Base-by-base conservation (phyloP, 2,329 filamentous ascomycete genomes). In the Ustulina deusta region DNA sequence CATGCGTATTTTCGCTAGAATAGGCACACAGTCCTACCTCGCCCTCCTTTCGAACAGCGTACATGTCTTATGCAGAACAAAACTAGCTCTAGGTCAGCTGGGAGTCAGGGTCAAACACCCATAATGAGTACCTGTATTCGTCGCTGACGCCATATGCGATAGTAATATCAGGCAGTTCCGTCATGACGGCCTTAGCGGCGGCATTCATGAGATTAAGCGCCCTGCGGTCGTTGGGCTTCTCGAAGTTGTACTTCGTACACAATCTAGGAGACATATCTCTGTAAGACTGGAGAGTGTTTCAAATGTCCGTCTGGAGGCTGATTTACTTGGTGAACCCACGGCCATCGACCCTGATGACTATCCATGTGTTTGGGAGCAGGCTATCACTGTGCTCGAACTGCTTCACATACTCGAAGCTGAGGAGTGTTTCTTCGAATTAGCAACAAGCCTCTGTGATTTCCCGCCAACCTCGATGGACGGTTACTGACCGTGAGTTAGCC, bases 61-160 rank as follows among this genome's bases (percentile, higher is more conserved):
- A 74, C 90, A 93, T 38, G 88, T 87, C 77, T 94, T 95, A 78
- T 97, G 92, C 71, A 97, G 93, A 46, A 97, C 90, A 74, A 97
- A 97, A 79, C 93, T 96, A 69, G 5, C 36, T 36, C 55, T 65
- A 40, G 76, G 51, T 80, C 73, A 72, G 63, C 55, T 36, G 7
- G 36, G 17, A 13, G 13, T 40, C 22, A 10, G 32, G 15, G 11
- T 13, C 6, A 40, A 20, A 40, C 7, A 22, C 5, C 4, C 22
- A 29, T 34, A 25, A 27, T 54, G 6, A 42, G 60, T 81, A 91
- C 88, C 90, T 96, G 79, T 91, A 98, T 79, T 99, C 96, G 77
- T 99, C 96, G 79, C 94, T 97, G 72, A 97, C 90, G 1, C 96
- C 96, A 74, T 98, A 99, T 0, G 91, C 94, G 69, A 98, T 87